Evolutionary conservation across 2,329 filamentous ascomycete genomes (phyloP).

Genomic region (Alternaria triticimaculans): DNA sequence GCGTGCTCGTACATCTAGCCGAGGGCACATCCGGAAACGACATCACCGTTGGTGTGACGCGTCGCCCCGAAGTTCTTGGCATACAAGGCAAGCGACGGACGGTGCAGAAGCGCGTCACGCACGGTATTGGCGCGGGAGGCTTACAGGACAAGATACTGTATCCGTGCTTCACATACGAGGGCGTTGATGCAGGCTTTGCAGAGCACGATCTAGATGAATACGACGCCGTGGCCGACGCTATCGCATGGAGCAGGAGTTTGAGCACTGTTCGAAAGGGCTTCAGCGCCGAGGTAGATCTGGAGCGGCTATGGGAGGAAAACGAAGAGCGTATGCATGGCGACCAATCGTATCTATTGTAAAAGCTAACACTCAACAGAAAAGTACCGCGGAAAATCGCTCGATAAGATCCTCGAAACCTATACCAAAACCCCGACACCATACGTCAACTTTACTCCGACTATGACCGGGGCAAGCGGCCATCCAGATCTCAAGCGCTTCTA

Average conservation of each 20-base stretch:
- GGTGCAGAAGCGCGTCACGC: conserved; percentile 56
- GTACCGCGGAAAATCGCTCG: conserved; percentile 44
- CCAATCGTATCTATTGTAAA: too few relatives aligned
- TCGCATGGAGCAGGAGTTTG: conserved; percentile 74
- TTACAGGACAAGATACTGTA: conserved; percentile 51
- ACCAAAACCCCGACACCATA: conserved; percentile 45
- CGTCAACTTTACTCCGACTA: conserved; percentile 53
- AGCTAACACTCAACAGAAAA: conserved; percentile 37
- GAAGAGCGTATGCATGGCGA: conserved; percentile 37
- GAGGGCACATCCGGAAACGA: conserved; percentile 36
- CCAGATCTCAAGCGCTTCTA: conserved; percentile 61
- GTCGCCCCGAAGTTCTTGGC: conserved; percentile 59
- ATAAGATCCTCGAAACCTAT: conserved; percentile 50
- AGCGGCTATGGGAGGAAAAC: conserved; percentile 53
- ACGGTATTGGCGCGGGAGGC: conserved; percentile 59
- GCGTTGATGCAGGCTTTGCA: conserved; percentile 70
- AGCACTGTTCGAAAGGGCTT: conserved; percentile 67
- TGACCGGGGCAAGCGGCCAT: conserved; percentile 54
- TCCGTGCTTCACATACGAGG: conserved; percentile 62
- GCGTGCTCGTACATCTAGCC: conserved; percentile 65
- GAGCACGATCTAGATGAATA: conserved; percentile 74
- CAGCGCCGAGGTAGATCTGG: conserved; percentile 54
- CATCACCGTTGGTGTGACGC: conserved; percentile 58
- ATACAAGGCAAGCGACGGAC: conserved; percentile 60
- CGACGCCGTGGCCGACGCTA: conserved; percentile 66